These are phyloP conservation scores for Stephania japonica DNA, from an alignment of 164 flowering plant species.

Conservation along the genomic window DNA sequence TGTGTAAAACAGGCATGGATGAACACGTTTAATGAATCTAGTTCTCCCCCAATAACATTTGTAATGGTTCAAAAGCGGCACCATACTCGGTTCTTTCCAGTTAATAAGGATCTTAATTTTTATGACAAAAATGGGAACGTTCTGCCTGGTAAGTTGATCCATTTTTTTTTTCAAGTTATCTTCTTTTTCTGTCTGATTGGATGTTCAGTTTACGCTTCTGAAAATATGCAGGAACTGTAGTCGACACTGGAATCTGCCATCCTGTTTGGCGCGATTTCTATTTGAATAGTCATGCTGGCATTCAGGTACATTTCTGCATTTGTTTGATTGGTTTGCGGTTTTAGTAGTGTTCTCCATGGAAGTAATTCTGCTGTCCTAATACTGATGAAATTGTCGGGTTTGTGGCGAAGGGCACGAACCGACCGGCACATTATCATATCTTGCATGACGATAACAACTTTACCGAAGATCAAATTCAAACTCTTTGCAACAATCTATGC, in stretches of 20 bases:
- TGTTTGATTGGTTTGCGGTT: neutral
- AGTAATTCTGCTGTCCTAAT: neutral
- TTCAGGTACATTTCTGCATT: conserved; percentile 31
- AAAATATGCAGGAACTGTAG: conserved; percentile 53
- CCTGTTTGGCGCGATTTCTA: conserved; percentile 64
- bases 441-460: conserved; percentile 54
- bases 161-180: neutral
- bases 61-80: conserved; percentile 40
- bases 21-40: neutral
- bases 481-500: conserved; percentile 44
- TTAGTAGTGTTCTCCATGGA: neutral
- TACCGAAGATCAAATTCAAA: conserved; percentile 44
- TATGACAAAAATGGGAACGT: conserved; percentile 11
- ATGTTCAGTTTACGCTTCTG: neutral
- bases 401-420: conserved; percentile 50
- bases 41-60: conserved; percentile 49
- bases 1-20: conserved; percentile 18
- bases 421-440: conserved; percentile 63
- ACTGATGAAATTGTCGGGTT: neutral
- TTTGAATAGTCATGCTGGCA: conserved; percentile 63
- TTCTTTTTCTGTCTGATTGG: neutral
- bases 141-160: conserved; percentile 8
- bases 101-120: neutral
- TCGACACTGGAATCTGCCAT: conserved; percentile 58
- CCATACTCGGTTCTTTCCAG: conserved; percentile 23